phyloP scores from a whole-genome alignment of 2,329 filamentous ascomycete genomes.

The Geosmithia flava region DNA sequence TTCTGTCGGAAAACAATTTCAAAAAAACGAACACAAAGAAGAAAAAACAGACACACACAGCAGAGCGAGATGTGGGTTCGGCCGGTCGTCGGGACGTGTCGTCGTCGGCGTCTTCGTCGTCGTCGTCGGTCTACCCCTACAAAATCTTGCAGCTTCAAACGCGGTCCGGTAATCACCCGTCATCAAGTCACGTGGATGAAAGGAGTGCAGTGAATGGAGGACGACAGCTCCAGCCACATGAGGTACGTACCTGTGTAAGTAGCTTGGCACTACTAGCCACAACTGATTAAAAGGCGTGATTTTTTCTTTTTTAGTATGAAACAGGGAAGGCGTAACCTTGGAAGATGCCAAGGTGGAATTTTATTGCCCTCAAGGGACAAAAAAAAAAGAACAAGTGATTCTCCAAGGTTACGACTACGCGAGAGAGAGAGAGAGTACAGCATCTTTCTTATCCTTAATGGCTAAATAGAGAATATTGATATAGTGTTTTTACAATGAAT shows the following conservation, averaged over 20 bases:
- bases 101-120: constrained; percentile 1
- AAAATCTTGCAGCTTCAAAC: background rate
- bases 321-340: background rate
- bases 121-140: background rate
- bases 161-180: constrained; percentile 1
- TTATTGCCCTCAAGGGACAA: background rate
- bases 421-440: too few relatives aligned
- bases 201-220: background rate
- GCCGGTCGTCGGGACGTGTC: constrained; percentile 5
- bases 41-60: background rate
- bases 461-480: too few relatives aligned
- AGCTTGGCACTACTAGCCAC: background rate
- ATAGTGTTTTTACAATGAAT: too few relatives aligned
- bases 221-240: constrained; percentile 1
- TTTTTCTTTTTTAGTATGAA: background rate
- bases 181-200: background rate
- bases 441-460: too few relatives aligned
- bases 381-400: background rate
- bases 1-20: background rate
- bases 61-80: background rate
- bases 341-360: background rate
- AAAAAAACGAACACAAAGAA: background rate
- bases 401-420: too few relatives aligned
- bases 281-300: background rate
- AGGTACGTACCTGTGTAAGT: too few relatives aligned